Percentiles rank a stretch among this genome's conserved stretches.
These are phyloP conservation scores for Clarireedia hainanense DNA, from an alignment of 2,329 filamentous ascomycete species.

Conservation along the genomic window DNA sequence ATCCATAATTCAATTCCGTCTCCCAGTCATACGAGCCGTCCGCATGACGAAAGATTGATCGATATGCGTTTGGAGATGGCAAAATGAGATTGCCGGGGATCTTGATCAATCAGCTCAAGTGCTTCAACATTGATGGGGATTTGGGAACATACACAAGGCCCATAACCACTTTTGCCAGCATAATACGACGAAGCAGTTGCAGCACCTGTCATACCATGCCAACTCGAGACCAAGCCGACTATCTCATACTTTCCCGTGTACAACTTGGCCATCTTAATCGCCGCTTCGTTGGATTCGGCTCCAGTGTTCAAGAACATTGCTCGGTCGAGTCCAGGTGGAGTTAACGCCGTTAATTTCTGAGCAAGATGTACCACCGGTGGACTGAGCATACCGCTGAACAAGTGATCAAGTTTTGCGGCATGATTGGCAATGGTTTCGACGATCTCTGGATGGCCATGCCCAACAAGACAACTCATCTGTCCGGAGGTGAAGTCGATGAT, in stretches of 20 bases:
- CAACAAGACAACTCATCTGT: conserved; percentile 52
- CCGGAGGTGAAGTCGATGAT: conserved; percentile 54
- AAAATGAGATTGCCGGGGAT: conserved; percentile 51
- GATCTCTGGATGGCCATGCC: conserved; percentile 51
- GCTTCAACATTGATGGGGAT: neutral
- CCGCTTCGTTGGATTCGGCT: conserved; percentile 51
- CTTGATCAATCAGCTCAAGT: conserved; percentile 3
- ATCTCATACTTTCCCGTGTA: conserved; percentile 60
- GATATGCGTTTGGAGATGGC: conserved; percentile 53
- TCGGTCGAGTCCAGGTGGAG: conserved; percentile 43
- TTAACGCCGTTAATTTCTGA: conserved; percentile 39
- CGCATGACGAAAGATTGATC: conserved; percentile 49
- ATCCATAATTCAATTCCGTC: conserved; percentile 55
- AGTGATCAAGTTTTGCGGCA: conserved; percentile 46
- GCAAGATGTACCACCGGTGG: conserved; percentile 49
- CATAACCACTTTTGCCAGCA: conserved; percentile 40
- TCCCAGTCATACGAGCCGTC: conserved; percentile 60
- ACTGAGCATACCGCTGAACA: conserved; percentile 51
- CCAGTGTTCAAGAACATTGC: conserved; percentile 52
- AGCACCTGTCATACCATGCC: conserved; percentile 52
- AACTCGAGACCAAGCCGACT: conserved; percentile 50
- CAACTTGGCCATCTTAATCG: conserved; percentile 55
- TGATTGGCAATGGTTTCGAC: conserved; percentile 43
- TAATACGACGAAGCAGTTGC: conserved; percentile 46
- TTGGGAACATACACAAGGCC: conserved; percentile 27